Percentiles rank a stretch among this genome's conserved stretches.
These are phyloP conservation scores for Beauveria sp. DNA, from an alignment of 2,329 filamentous ascomycete species.

Conservation along the genomic window DNA sequence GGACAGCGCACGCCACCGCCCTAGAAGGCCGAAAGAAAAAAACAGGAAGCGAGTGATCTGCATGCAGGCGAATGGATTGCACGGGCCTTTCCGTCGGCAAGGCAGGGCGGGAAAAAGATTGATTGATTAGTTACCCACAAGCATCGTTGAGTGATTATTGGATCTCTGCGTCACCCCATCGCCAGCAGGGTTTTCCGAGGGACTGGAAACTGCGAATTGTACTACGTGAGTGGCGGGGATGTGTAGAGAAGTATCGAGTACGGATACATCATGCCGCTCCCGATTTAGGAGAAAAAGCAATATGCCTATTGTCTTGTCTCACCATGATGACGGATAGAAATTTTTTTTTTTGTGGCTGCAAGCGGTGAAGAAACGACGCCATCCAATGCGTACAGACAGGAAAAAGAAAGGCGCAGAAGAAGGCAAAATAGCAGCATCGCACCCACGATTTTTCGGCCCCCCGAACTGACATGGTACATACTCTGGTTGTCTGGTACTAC, in stretches of 20 bases:
- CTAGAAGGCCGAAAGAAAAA: not conserved
- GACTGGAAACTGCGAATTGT: not conserved
- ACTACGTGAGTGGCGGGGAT: not conserved
- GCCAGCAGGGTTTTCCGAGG: not conserved
- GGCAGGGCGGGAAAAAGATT: not conserved
- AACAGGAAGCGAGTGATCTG: not conserved
- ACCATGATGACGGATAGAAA: not conserved
- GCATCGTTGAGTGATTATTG: too few species aligned
- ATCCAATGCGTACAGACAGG: not conserved
- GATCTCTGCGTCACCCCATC: not conserved
- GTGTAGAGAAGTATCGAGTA: too few species aligned
- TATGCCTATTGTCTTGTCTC: not conserved
- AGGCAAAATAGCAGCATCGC: too few species aligned
- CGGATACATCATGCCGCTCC: not conserved
- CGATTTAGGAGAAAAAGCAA: not conserved
- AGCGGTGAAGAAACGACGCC: not conserved
- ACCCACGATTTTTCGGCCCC: too few species aligned
- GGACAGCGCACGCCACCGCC: not conserved
- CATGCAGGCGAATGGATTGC: not conserved
- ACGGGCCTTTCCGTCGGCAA: not conserved
- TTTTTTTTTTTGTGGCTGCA: too few species aligned
- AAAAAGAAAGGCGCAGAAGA: not conserved
- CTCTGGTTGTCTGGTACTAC: too few species aligned
- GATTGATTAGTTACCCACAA: too few species aligned
- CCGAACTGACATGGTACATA: too few species aligned